Evolutionary conservation across 768 basidiomycete species (phyloP).

Genomic region (Floccularia luteovirens): DNA sequence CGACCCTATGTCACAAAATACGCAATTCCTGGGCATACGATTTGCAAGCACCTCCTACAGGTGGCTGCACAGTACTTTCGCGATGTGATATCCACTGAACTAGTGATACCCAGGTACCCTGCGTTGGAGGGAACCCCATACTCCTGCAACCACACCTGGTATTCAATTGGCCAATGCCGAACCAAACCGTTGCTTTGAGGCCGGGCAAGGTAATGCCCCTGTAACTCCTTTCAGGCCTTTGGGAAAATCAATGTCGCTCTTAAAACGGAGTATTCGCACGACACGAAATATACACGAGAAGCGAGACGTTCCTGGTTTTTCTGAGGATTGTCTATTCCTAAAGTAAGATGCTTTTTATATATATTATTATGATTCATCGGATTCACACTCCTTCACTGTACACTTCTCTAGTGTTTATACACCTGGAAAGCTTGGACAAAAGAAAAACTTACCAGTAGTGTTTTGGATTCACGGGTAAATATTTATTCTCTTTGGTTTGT

Average conservation of each 20-base stretch:
- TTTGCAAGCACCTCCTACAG: slow-evolving; percentile 45
- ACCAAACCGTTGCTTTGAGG: slow-evolving; percentile 22
- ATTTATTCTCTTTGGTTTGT: neutral
- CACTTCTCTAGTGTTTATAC: slow-evolving; percentile 17
- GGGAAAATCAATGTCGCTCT: too few species aligned
- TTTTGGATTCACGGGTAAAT: slow-evolving; percentile 27
- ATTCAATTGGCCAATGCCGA: slow-evolving; percentile 18
- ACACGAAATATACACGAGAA: neutral
- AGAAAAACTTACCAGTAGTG: slow-evolving; percentile 15
- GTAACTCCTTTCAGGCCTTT: slow-evolving; percentile 19
- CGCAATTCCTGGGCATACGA: slow-evolving; percentile 33
- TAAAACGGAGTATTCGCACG: neutral
- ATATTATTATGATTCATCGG: too few species aligned
- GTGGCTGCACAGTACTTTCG: too few species aligned
- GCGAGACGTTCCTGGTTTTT: slow-evolving; percentile 3
- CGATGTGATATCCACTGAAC: neutral
- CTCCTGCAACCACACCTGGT: slow-evolving; percentile 13
- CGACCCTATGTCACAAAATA: slow-evolving; percentile 22
- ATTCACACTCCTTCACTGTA: neutral
- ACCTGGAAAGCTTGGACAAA: slow-evolving; percentile 12
- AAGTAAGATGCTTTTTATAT: slow-evolving; percentile 11
- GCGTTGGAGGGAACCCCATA: slow-evolving; percentile 22
- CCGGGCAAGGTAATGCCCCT: slow-evolving; percentile 14
- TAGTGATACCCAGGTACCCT: slow-evolving; percentile 13
- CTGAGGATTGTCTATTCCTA: slow-evolving; percentile 25